Percentiles rank a stretch among this genome's conserved stretches.
Conservation (phyloP, 2,329 filamentous ascomycete species). For the Venturia nashicola region DNA sequence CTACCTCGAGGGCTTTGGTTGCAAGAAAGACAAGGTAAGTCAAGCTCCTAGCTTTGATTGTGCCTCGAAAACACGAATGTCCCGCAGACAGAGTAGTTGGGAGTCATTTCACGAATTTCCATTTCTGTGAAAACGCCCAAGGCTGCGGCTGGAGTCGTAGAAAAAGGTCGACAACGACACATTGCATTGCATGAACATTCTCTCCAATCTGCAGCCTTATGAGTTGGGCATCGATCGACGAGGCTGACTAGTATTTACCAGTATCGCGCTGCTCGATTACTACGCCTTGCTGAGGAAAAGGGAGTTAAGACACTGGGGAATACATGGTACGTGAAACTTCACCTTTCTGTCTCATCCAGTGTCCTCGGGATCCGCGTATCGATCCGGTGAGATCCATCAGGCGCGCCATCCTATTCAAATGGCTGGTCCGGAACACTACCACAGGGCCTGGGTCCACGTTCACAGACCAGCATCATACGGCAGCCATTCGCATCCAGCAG, state of each 20-base stretch:
- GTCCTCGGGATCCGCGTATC: not conserved
- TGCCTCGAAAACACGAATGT: not conserved
- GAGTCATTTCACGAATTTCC: not conserved
- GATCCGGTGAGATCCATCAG: conserved; percentile 5
- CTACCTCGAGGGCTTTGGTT: conserved; percentile 91
- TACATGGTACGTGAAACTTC: conserved; percentile 60
- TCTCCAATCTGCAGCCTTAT: not conserved
- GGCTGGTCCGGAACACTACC: not conserved
- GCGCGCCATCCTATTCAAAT: not conserved
- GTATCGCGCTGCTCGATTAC: conserved; percentile 78
- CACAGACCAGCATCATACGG: not conserved
- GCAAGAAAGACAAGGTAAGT: conserved; percentile 96
- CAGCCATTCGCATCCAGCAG: conserved; percentile 2
- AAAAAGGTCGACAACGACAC: not conserved
- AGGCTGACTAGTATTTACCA: conserved; percentile 24
- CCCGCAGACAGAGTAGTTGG: not conserved
- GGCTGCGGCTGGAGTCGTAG: not conserved
- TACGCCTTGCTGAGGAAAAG: conserved; percentile 78
- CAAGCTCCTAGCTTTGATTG: conserved; percentile 4
- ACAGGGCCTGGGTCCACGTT: not conserved
- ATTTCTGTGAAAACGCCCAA: not conserved
- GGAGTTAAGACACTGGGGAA: conserved; percentile 88
- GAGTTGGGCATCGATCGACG: conserved; percentile 25
- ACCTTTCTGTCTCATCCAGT: not conserved
- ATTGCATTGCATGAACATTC: not conserved